Evolutionary conservation across 257 asterid genomes (phyloP), one percentile per base, ranked within the genome.

Genomic region (Solanum chilense): DNA sequence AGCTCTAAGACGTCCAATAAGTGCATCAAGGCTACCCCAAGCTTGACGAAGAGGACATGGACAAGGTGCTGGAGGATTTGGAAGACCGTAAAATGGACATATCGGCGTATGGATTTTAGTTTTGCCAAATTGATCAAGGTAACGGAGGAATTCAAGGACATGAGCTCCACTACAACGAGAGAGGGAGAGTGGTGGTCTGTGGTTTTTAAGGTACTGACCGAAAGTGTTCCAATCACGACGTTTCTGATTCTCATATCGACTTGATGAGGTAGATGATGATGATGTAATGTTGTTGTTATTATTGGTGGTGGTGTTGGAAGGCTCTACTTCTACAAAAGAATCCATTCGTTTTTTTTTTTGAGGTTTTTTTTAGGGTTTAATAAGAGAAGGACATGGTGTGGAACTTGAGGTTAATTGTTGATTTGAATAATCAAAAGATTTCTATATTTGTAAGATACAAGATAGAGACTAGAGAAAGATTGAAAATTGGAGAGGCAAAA

Each of bases 211-310:
- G 93, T 96, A 96, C 89, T 96, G 98, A 0, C 95, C 95, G 52
- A 96, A 96, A 3, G 99, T 95, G 94, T 95, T 96, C 99, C 99
- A 96, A 90, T 96, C 99, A 4, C 99, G 93, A 9, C 99, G 98
- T 70, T 96, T 96, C 81, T 96, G 98, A 90, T 96, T 96, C 94
- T 94, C 98, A 91, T 96, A 95, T 33, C 98, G 92, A 92, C 98
- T 95, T 14, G 96, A 92, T 0, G 39, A 37, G 39, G 97, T 88
- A 2, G 92, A 18, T 1, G 94, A 18, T 7, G 90, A 64, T 1
- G 42, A 52, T 15, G 21, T 9, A 82, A 20, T 68, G 47, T 14
- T 70, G 80, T 60, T 27, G 74, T 6, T 85, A 77, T 13, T 21
- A 85, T 1, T 25, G 4, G 5, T 75, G 74, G 0, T 31, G 16